Percentiles rank a stretch among this genome's conserved stretches.
These are phyloP conservation scores for Metschnikowia amazonensis DNA, from an alignment of 805 yeast genomes.

Conservation along the genomic window DNA sequence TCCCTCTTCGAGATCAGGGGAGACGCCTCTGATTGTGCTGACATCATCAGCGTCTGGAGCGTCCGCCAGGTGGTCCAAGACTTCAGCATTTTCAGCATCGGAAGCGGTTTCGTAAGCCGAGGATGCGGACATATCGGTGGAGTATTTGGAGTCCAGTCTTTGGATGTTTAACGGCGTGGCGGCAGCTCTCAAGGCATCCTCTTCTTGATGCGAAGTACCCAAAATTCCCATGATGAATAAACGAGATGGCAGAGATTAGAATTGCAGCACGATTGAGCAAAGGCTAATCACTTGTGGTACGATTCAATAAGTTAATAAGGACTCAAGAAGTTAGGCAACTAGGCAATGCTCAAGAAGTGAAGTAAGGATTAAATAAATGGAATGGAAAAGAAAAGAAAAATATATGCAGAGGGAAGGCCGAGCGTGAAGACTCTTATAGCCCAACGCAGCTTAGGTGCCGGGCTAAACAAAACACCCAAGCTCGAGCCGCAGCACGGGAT, in stretches of 20 bases:
- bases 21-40: conserved; percentile 12
- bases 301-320: not conserved
- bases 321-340: not conserved
- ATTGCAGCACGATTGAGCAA: not conserved
- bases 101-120: conserved; percentile 36
- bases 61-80: not conserved
- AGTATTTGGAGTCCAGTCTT: conserved; percentile 13
- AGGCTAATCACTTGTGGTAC: not conserved
- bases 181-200: conserved; percentile 28
- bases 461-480: not conserved
- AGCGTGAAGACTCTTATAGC: conserved; percentile 1
- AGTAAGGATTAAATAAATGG: not conserved
- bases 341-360: not conserved
- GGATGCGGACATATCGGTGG: conserved; percentile 21
- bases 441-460: not conserved
- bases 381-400: not conserved
- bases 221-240: conserved; percentile 29
- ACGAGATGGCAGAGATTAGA: not conserved
- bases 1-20: not conserved
- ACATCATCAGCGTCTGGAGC: conserved; percentile 10
- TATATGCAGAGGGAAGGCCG: not conserved
- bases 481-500: not conserved
- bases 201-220: conserved; percentile 32
- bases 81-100: conserved; percentile 18
- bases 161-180: conserved; percentile 2